phyloP scores from a whole-genome alignment of 805 yeast species.

The Saccharomyces cerevisiae region DNA sequence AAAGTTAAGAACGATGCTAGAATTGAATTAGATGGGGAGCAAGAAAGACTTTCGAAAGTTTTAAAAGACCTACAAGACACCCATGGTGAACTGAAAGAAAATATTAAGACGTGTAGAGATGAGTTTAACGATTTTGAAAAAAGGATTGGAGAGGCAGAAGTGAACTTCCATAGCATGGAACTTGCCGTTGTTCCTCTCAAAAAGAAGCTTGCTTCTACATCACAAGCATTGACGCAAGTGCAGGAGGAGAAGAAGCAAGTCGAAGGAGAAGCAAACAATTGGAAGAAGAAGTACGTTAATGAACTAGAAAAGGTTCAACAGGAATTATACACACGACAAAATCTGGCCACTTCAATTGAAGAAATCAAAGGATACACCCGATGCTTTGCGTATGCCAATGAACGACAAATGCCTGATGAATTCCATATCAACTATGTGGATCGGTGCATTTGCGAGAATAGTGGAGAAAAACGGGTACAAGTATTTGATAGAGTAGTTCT shows the following conservation, averaged over 20 bases:
- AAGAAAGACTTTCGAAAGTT: constrained; percentile 8
- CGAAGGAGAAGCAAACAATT: constrained; percentile 14
- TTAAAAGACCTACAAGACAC: constrained; percentile 8
- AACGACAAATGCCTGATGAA: neutral
- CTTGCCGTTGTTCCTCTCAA: constrained; percentile 12
- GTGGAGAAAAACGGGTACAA: neutral
- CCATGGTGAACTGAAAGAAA: constrained; percentile 11
- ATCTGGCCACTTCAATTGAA: constrained; percentile 41
- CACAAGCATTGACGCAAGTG: constrained; percentile 10
- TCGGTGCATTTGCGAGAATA: constrained; percentile 1
- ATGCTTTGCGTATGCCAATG: constrained; percentile 16
- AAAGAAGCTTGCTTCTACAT: constrained; percentile 16
- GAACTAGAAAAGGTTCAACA: constrained; percentile 27
- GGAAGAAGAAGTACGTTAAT: constrained; percentile 18
- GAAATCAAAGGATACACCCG: constrained; percentile 27
- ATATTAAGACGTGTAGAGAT: constrained; percentile 17
- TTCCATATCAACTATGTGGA: constrained; percentile 11
- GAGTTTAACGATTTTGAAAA: constrained; percentile 8
- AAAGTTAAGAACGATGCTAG: constrained; percentile 18
- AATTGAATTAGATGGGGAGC: constrained; percentile 8
- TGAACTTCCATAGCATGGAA: constrained; percentile 1
- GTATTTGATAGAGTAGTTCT: constrained; percentile 15
- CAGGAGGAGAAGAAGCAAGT: constrained; percentile 10
- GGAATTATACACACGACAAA: constrained; percentile 33
- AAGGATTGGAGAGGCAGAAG: constrained; percentile 7